Conservation (phyloP, 345 rosid species). For the Microcos paniculata region DNA sequence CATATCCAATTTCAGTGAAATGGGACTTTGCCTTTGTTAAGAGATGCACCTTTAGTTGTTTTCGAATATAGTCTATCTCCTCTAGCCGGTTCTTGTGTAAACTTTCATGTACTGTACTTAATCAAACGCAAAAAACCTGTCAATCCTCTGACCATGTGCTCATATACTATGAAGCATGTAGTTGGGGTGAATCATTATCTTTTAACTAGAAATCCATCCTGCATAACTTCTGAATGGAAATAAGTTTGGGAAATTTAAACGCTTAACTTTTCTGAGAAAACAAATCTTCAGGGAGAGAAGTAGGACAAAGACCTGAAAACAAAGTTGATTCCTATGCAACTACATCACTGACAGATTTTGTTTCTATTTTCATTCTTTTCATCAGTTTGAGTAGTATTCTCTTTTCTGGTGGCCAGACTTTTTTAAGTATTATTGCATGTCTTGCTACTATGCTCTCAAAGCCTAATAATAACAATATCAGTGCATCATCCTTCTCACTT, state of each 20-base stretch:
- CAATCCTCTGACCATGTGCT: background rate
- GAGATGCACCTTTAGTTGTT: background rate
- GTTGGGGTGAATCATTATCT: background rate
- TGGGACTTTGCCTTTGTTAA: background rate
- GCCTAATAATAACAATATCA: background rate
- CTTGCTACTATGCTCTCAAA: background rate
- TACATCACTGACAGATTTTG: background rate
- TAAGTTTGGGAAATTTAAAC: background rate
- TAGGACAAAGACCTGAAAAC: background rate
- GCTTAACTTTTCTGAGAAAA: background rate
- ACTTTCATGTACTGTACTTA: background rate
- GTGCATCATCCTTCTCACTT: background rate
- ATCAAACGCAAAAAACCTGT: background rate
- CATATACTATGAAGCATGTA: slow-evolving; percentile 1
- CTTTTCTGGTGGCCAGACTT: background rate
- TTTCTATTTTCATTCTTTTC: background rate
- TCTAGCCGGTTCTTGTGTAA: background rate
- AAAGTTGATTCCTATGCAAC: background rate
- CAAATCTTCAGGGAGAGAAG: background rate
- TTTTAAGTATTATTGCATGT: background rate
- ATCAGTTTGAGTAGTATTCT: background rate
- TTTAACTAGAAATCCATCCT: background rate
- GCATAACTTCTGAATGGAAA: background rate
- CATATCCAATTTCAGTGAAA: background rate
- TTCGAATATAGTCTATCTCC: background rate